Conservation (phyloP, 139 green algal species). For the Zygnema cylindricum region DNA sequence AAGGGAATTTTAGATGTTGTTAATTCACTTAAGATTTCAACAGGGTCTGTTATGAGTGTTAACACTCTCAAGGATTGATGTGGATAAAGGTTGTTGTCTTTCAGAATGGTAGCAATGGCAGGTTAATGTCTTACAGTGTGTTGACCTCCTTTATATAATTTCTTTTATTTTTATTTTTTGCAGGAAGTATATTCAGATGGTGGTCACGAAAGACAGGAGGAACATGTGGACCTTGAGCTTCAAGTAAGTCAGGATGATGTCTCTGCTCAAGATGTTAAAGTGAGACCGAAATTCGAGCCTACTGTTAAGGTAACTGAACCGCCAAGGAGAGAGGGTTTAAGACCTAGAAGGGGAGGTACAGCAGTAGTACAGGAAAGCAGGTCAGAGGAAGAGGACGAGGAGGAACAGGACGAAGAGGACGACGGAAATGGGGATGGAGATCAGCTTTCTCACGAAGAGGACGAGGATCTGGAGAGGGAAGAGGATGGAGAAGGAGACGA, state of each 20-base stretch:
- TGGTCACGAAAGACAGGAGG: background rate
- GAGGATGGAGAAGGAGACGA: constrained; percentile 39
- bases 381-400: constrained; percentile 34
- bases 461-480: constrained; percentile 49
- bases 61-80: background rate
- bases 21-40: too few relatives aligned
- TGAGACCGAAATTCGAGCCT: background rate
- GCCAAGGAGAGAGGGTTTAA: constrained; percentile 22
- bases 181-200: background rate
- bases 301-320: background rate
- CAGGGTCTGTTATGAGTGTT: too few relatives aligned
- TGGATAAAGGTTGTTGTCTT: background rate
- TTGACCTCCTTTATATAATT: background rate
- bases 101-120: constrained; percentile 1
- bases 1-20: background rate
- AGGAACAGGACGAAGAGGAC: constrained; percentile 26
- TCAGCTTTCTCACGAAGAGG: constrained; percentile 33
- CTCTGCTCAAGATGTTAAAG: background rate
- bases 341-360: constrained; percentile 7
- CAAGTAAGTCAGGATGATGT: background rate
- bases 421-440: constrained; percentile 49
- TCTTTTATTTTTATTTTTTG: background rate
- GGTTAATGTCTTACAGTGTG: background rate
- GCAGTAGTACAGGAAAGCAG: background rate
- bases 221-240: background rate